Conservation (phyloP, 2,329 filamentous ascomycete genomes). For the Stenocarpella maydis region DNA sequence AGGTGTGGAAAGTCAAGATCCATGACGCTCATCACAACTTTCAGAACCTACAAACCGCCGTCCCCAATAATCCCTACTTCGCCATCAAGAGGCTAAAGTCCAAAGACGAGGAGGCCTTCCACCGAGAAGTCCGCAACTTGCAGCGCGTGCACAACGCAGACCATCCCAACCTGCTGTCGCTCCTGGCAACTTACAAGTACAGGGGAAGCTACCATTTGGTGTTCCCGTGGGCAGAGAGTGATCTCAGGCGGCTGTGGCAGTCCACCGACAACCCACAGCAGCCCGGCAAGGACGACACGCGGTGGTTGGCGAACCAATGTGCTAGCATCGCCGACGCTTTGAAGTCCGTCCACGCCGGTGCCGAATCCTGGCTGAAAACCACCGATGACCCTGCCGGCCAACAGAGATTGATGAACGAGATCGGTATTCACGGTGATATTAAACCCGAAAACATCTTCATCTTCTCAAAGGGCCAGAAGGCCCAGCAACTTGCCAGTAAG, state of each 20-base stretch:
- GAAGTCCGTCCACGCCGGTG: slow-evolving; percentile 35
- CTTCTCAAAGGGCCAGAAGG: slow-evolving; percentile 34
- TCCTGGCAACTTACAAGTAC: slow-evolving; percentile 36
- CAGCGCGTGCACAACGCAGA: slow-evolving; percentile 34
- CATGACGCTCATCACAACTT: slow-evolving; percentile 35
- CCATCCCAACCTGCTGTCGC: slow-evolving; percentile 35
- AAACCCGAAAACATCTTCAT: slow-evolving; percentile 37
- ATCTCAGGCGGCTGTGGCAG: slow-evolving; percentile 35
- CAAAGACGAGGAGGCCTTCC: slow-evolving; percentile 35
- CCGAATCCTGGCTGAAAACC: slow-evolving; percentile 33
- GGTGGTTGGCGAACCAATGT: slow-evolving; percentile 35
- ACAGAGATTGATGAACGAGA: slow-evolving; percentile 35
- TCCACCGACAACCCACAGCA: slow-evolving; percentile 33
- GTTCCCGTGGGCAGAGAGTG: slow-evolving; percentile 36
- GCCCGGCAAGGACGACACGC: slow-evolving; percentile 33
- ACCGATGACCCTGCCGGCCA: slow-evolving; percentile 29
- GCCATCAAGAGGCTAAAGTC: slow-evolving; percentile 36
- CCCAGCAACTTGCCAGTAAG: slow-evolving; percentile 28
- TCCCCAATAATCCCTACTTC: slow-evolving; percentile 34
- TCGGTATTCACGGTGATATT: slow-evolving; percentile 37
- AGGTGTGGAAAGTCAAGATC: slow-evolving; percentile 36
- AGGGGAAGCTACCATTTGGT: slow-evolving; percentile 35
- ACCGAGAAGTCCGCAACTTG: slow-evolving; percentile 35
- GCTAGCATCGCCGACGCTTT: slow-evolving; percentile 34
- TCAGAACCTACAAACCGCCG: slow-evolving; percentile 27